Base-by-base conservation (phyloP, 2,329 filamentous ascomycete species). In the Tolypocladium inflatum region DNA sequence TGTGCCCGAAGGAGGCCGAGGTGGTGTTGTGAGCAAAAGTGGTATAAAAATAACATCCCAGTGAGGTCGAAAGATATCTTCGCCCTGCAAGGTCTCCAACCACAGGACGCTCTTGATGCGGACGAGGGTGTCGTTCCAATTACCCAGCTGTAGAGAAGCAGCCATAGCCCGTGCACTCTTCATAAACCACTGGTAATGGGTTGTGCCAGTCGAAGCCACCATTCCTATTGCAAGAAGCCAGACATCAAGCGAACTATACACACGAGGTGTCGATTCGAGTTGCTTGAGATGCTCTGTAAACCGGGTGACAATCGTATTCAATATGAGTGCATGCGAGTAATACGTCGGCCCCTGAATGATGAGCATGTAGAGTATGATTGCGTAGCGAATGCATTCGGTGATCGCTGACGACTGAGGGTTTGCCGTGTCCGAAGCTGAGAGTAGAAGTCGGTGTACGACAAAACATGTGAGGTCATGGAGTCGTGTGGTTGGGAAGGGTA, bases 381-480 rank as follows among this genome's bases (percentile, higher is more conserved):
- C 73, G 56, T 75, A 76, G 10, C 79, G 78, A n/a, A 83, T 56
- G 57, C 70, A 76, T 62, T 80, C 76, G 0, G 75, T 71, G 2
- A 70, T 63, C 2, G 66, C 60, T 30, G 67, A 65, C 9, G 67
- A 64, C 10, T 59, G 54, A 7, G 15, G 21, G 2, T 52, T 23
- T 57, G 54, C 1, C 53, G 51, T 4, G 37, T 58, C 33, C 4
- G 61, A 54, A 1, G 62, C 56, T 3, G 61, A 48, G 3, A 70
- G 64, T 0, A 83, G 59, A 1, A 84, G 70, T 26, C 74, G 73
- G 59, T 84, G 81, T 1, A 83, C 67, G 26, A 80, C 75, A 61
- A 80, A 84, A 55, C 78, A 81, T 7, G 79, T 78, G 1, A 84
- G 68, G 57, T 84, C 81, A 58, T 84, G 81, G 0, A 84, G 73